A percentile compares a stretch with the other conserved stretches of the same genome.
phyloP scores from a whole-genome alignment of 805 yeast species.

The Nakazawaea ishiwadae region DNA sequence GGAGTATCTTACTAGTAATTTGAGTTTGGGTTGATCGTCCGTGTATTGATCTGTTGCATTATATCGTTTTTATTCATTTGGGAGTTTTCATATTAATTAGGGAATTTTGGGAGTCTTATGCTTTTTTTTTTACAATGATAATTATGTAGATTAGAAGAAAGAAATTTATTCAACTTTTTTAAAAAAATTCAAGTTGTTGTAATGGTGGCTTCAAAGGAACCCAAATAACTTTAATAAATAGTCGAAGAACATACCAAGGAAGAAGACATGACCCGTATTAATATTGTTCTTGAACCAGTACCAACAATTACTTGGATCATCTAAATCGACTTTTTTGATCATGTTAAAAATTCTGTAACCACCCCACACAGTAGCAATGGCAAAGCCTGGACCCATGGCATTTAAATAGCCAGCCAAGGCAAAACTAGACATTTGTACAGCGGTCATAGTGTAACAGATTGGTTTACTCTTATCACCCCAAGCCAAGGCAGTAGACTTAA shows the following conservation, averaged over 20 bases:
- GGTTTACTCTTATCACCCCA: conserved; percentile 84
- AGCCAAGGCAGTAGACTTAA: conserved; percentile 90
- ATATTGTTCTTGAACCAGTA: conserved; percentile 72
- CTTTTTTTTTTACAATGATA: no score
- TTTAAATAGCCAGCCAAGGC: conserved; percentile 67
- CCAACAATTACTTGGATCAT: conserved; percentile 82
- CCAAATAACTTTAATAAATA: conserved; percentile 50
- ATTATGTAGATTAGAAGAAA: not conserved
- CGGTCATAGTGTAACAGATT: conserved; percentile 58
- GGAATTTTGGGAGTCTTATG: not conserved
- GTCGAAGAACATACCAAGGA: conserved; percentile 64
- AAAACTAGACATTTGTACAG: conserved; percentile 61
- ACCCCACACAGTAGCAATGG: conserved; percentile 60
- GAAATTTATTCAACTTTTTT: no score
- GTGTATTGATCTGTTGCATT: not conserved
- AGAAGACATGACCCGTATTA: conserved; percentile 64
- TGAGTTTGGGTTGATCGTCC: conserved; percentile 6
- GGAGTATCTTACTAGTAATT: conserved; percentile 12
- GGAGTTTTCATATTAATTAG: not conserved
- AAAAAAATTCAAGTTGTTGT: no score
- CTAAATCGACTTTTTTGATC: conserved; percentile 72
- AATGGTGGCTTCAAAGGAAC: conserved; percentile 26
- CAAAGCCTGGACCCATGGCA: conserved; percentile 86
- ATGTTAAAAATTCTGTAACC: conserved; percentile 62
- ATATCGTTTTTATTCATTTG: not conserved